A percentile compares a stretch with the other conserved stretches of the same genome.
These are phyloP conservation scores for Ustilago cynodontis DNA, from an alignment of 1,284 basidiomycete species.

Conservation along the genomic window DNA sequence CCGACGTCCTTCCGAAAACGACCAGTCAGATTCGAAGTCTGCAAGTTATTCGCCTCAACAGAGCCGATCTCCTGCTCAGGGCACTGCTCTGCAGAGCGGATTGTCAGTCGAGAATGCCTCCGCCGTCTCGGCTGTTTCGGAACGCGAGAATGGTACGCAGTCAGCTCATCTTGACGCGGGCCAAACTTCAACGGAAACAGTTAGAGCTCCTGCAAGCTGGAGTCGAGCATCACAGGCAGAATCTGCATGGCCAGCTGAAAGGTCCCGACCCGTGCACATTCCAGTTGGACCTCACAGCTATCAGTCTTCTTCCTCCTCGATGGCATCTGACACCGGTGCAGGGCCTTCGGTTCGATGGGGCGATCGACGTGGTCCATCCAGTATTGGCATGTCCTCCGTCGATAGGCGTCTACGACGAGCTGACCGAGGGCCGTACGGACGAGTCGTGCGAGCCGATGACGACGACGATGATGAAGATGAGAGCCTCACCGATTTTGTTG, in stretches of 20 bases:
- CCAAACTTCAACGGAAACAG: slow-evolving; percentile 19
- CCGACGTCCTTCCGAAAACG: slow-evolving; percentile 39
- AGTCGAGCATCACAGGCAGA: neutral
- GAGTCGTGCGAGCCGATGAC: neutral
- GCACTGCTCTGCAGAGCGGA: neutral
- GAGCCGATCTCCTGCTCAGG: neutral
- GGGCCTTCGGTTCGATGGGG: slow-evolving; percentile 18
- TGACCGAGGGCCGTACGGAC: neutral
- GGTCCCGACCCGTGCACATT: slow-evolving; percentile 31
- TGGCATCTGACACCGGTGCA: slow-evolving; percentile 17
- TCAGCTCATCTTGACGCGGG: neutral
- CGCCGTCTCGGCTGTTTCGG: neutral
- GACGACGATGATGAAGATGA: slow-evolving; percentile 50
- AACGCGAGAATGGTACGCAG: neutral
- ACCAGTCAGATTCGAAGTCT: neutral
- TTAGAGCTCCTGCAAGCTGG: slow-evolving; percentile 11
- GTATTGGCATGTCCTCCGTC: slow-evolving; percentile 23
- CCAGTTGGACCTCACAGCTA: slow-evolving; percentile 24
- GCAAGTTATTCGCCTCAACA: neutral
- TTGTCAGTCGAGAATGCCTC: neutral
- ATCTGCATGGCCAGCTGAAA: slow-evolving; percentile 11
- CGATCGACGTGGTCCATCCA: slow-evolving; percentile 10
- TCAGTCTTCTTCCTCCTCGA: slow-evolving; percentile 20
- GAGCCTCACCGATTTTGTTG: slow-evolving; percentile 56
- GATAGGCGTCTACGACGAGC: slow-evolving; percentile 21